Conservation (phyloP, 1,139 yeast species). For the Blastobotrys buckinghamii region DNA sequence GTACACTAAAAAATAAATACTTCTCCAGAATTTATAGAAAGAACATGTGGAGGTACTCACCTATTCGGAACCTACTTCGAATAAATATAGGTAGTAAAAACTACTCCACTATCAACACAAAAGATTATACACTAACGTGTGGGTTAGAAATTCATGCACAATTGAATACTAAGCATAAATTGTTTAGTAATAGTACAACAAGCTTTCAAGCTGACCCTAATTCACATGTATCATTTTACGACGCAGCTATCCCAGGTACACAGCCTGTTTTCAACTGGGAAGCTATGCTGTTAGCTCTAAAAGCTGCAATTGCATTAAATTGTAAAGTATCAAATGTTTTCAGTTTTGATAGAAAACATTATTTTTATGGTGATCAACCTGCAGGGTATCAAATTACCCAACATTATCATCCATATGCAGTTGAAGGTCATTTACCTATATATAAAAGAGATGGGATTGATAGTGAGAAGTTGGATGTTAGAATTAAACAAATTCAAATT, state of each 20-base stretch:
- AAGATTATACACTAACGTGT: conserved; percentile 47
- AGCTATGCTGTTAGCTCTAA: conserved; percentile 64
- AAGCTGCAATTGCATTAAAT: conserved; percentile 66
- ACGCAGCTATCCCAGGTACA: conserved; percentile 87
- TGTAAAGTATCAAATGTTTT: conserved; percentile 53
- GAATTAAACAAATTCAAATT: conserved; percentile 70
- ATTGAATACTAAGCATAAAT: conserved; percentile 62
- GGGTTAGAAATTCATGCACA: conserved; percentile 95
- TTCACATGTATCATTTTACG: conserved; percentile 68
- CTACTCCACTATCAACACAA: not conserved
- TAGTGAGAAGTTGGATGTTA: conserved; percentile 26
- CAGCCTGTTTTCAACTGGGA: conserved; percentile 79
- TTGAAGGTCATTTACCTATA: conserved; percentile 52
- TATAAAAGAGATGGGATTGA: conserved; percentile 48
- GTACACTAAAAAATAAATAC: no score
- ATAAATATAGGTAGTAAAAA: not conserved
- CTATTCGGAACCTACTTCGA: not conserved
- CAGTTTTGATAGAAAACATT: conserved; percentile 87
- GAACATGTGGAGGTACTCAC: not conserved
- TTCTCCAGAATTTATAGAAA: no score
- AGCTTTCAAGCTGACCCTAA: conserved; percentile 55
- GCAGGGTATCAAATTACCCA: conserved; percentile 95
- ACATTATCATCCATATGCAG: conserved; percentile 74
- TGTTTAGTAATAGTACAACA: conserved; percentile 52
- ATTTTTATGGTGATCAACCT: conserved; percentile 95